Evolutionary conservation across 1,284 basidiomycete genomes (phyloP), one percentile per base, ranked within the genome.

Genomic region (Inonotus obliquus): DNA sequence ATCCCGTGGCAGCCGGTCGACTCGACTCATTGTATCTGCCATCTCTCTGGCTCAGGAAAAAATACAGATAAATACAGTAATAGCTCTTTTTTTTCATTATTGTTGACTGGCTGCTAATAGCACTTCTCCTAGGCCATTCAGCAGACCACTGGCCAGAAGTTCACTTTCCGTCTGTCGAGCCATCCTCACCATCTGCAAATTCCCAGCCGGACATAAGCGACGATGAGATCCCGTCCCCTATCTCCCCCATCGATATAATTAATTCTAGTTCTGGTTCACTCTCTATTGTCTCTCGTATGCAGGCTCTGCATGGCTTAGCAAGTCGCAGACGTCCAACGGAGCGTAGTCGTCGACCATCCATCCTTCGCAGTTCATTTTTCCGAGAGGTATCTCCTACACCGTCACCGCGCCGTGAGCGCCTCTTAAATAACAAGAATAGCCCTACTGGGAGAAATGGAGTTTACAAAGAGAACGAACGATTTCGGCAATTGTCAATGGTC

Each of bases 221-320:
- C 37, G 59, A 60, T 10, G 59, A 60, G 27, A 32, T 53, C 7
- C 45, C 45, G n/a, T 58, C 56, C 17, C 61, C 57, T 25, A 57
- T 62, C 32, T 57, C 60, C 2, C 47, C 60, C 35, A 62, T 62
- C 32, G 61, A 59, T 56, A 49, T 61, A 32, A 61, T 61, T 35
- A 61, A 61, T 37, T 59, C 52, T 37, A 59, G 44, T 37, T 49
- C 49, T 19, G 61, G 55, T n/a, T 54, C 62, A 6, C 47, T 63
- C 53, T 61, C 63, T 11, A 56, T 64, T 49, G 63, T 64, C 52
- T 61, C 63, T 32, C 63, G 63, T 49, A 61, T 64, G 60, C 63
- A 64, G 32, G 59, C 59, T 9, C 29, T 64, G 11, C 63, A 64
- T 39, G 60, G 60, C 17, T 55, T 64, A n/a, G 60, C 63, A 10